These are phyloP conservation scores for Capronia americana DNA, from an alignment of 2,329 filamentous ascomycete species.

Conservation along the genomic window DNA sequence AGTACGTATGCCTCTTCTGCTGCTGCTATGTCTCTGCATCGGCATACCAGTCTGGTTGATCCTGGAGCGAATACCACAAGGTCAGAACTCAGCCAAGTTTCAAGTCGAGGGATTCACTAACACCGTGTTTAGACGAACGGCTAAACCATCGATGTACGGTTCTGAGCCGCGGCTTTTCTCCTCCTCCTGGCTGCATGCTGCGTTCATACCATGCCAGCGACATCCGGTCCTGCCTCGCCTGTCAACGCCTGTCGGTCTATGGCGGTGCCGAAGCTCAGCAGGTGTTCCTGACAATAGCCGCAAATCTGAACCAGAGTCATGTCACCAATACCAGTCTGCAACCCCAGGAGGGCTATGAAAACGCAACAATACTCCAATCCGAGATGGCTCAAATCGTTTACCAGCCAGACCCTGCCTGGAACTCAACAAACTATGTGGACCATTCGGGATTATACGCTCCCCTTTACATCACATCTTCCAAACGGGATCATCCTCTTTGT, in stretches of 20 bases:
- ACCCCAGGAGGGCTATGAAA: not conserved
- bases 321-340: slow-evolving; percentile 1
- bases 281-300: slow-evolving; percentile 64
- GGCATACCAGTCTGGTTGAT: slow-evolving; percentile 5
- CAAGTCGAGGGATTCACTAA: not conserved
- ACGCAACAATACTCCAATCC: slow-evolving; percentile 4
- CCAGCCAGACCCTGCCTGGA: slow-evolving; percentile 10
- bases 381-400: slow-evolving; percentile 5
- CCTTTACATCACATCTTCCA: not conserved
- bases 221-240: slow-evolving; percentile 59
- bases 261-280: slow-evolving; percentile 68
- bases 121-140: slow-evolving; percentile 10
- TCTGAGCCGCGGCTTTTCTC: slow-evolving; percentile 59
- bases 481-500: slow-evolving; percentile 48
- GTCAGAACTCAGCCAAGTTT: slow-evolving; percentile 8
- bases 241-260: slow-evolving; percentile 62
- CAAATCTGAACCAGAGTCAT: slow-evolving; percentile 51
- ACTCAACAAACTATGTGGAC: slow-evolving; percentile 3
- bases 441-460: not conserved
- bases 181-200: slow-evolving; percentile 65
- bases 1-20: slow-evolving; percentile 3
- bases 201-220: slow-evolving; percentile 62
- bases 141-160: slow-evolving; percentile 56
- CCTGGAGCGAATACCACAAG: slow-evolving; percentile 16
- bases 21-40: slow-evolving; percentile 15